Evolutionary conservation across 176 grass and related monocot species (phyloP), one percentile per base, ranked within the genome.

Genomic region (Carex scoparia): DNA sequence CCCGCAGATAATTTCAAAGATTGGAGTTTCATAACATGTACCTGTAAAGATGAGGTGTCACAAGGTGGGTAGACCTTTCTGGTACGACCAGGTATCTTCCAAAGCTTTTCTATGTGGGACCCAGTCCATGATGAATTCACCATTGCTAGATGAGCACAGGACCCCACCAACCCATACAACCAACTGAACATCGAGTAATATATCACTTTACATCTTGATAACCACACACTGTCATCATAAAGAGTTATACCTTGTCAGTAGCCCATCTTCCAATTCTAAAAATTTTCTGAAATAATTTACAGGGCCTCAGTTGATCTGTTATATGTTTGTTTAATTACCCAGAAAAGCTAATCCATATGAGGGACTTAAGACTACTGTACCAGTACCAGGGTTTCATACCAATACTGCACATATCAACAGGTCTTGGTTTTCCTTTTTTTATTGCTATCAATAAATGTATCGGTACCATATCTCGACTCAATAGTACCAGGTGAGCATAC

Each of bases 61-160:
- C 96, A 99, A 84, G 96, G 96, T 81, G 96, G 96, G 58, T 94
- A 99, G 19, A 99, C 93, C 89, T 84, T 88, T 80, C 85, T 95
- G 84, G 81, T 95, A 86, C 85, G 91, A 63, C 78, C 86, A 78
- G 93, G 93, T 86, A 99, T 92, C 81, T 90, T 92, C 95, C 93
- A 95, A 80, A 92, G 86, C 38, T 88, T 92, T 66, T 90, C 79
- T 84, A 98, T 95, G 76, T 95, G 93, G 27, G 93, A 92, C 80
- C 81, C 91, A 77, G 93, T 98, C 95, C 95, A 98, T 33, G 95
- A 98, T 9, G 95, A 98, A 88, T 98, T 98, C 23, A 98, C 91
- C 89, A 98, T 95, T 49, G 92, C 93, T 81, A 98, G 88, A 95
- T 98, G 88, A 77, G 85, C 88, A 84, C 86, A 95, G 58, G 93